Base-by-base conservation (phyloP, 2,329 filamentous ascomycete species). In the Trichoderma sp. region DNA sequence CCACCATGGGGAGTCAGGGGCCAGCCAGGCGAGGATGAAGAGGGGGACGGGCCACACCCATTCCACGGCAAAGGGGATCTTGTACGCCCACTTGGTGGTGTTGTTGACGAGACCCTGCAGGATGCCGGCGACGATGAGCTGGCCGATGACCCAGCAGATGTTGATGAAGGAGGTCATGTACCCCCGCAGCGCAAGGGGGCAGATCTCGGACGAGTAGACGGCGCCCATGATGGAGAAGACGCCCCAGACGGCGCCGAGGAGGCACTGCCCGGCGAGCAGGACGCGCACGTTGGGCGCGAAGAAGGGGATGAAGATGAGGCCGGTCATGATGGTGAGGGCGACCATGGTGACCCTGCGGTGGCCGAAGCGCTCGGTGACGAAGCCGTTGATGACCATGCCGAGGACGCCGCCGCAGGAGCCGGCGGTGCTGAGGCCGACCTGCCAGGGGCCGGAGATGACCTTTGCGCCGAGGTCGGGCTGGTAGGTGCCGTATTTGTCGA, bases 321-420 rank as follows among this genome's bases (percentile, higher is more conserved):
- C 66, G 3, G 66, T 66, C 17, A 80, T 72, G 70, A 75, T 62
- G 3, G 78, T 66, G 52, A 85, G 65, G 10, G 81, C 82, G 7
- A 68, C 77, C 45, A 87, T 81, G 68, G 88, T 80, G 14, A 83
- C 85, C 71, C 80, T 82, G 19, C 83, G 66, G n/a, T 68, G 69
- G 4, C 70, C 69, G 34, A 68, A 67, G 2, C 66, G 54, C 26
- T 69, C 68, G 3, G 66, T 68, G 19, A 69, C 58, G 45, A 66
- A 68, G 41, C 69, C 69, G 50, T 69, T 69, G 44, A 69, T 62
- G 47, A 66, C 14, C 54, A 67, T 58, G 15, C 70, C 70, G 21
- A 70, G 48, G 52, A 72, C 79, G 41, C 78, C 77, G 5, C 82
- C 82, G 14, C 79, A 75, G 24, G 76, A 72, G 0, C 77, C 74